These are phyloP conservation scores for Beauveria caledonica DNA, from an alignment of 2,329 filamentous ascomycete genomes.

Conservation along the genomic window DNA sequence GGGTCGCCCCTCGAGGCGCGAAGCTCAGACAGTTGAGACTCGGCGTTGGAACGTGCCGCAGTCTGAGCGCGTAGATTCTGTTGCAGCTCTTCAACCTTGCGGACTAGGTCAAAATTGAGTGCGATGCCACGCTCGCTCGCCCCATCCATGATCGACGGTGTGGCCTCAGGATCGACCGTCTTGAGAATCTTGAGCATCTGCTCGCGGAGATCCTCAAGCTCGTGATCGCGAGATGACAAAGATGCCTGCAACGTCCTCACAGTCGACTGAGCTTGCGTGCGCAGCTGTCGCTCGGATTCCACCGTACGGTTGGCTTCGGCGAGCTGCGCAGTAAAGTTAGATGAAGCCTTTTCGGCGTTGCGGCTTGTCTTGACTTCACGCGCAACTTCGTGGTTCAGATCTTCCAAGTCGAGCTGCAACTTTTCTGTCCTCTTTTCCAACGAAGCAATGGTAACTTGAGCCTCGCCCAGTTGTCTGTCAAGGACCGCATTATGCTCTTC, in stretches of 20 bases:
- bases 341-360: constrained; percentile 82
- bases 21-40: constrained; percentile 71
- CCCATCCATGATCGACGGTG: constrained; percentile 52
- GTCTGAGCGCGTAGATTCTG: constrained; percentile 78
- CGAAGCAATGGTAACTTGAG: constrained; percentile 72
- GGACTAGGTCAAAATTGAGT: constrained; percentile 74
- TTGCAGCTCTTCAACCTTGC: constrained; percentile 82
- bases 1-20: constrained; percentile 65
- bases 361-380: constrained; percentile 83
- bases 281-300: constrained; percentile 82
- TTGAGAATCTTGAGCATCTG: constrained; percentile 78
- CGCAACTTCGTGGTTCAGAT: constrained; percentile 85
- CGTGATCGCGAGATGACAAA: constrained; percentile 70
- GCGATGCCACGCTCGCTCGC: constrained; percentile 57
- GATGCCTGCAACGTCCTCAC: constrained; percentile 72
- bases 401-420: constrained; percentile 76
- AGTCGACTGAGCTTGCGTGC: constrained; percentile 76
- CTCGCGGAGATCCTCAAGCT: constrained; percentile 70
- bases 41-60: constrained; percentile 72
- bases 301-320: constrained; percentile 84
- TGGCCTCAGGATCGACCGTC: constrained; percentile 72
- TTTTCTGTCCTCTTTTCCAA: constrained; percentile 95
- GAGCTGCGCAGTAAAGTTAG: constrained; percentile 70
- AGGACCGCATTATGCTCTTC: constrained; percentile 79
- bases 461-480: constrained; percentile 75